Percentiles rank a stretch among this genome's conserved stretches.
Evolutionary conservation across 768 basidiomycete genomes (phyloP).

Genomic region (Tremella fuciformis): DNA sequence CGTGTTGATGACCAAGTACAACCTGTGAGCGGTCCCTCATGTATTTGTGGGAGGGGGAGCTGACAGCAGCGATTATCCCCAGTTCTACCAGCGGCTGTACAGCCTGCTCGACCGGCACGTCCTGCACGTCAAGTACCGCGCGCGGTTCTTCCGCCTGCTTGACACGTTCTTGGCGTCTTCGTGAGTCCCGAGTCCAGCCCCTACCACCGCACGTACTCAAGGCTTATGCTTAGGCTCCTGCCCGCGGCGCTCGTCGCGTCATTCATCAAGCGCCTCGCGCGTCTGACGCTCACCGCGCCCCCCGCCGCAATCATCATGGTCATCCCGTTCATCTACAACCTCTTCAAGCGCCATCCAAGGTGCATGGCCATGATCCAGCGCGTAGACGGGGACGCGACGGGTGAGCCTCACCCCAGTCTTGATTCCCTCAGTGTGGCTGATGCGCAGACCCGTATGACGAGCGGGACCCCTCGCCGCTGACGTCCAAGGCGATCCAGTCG

Average conservation of each 20-base stretch:
- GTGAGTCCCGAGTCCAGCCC: conserved; percentile 57
- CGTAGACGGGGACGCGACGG: conserved; percentile 20
- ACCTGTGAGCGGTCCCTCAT: conserved; percentile 75
- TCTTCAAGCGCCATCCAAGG: conserved; percentile 84
- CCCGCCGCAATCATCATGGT: conserved; percentile 87
- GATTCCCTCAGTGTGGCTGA: conserved; percentile 24
- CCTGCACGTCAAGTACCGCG: conserved; percentile 85
- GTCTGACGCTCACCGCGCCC: conserved; percentile 77
- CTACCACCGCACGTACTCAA: not conserved
- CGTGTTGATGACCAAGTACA: conserved; percentile 84
- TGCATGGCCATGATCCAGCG: conserved; percentile 93
- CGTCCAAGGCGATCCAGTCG: conserved; percentile 75
- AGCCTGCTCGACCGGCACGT: conserved; percentile 81
- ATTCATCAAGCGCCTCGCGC: conserved; percentile 85
- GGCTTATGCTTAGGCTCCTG: conserved; percentile 77
- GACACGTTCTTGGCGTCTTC: conserved; percentile 89
- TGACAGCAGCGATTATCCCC: conserved; percentile 78
- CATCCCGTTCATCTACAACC: conserved; percentile 90
- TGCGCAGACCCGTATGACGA: conserved; percentile 65
- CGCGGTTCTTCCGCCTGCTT: conserved; percentile 88
- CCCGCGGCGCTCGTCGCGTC: conserved; percentile 89
- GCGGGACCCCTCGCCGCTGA: conserved; percentile 67
- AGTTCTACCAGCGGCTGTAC: conserved; percentile 89
- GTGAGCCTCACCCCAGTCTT: not conserved
- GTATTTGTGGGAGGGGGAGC: not conserved